Evolutionary conservation across 1,139 yeast species (phyloP).

Genomic region (Nakaseomyces nivariensis): DNA sequence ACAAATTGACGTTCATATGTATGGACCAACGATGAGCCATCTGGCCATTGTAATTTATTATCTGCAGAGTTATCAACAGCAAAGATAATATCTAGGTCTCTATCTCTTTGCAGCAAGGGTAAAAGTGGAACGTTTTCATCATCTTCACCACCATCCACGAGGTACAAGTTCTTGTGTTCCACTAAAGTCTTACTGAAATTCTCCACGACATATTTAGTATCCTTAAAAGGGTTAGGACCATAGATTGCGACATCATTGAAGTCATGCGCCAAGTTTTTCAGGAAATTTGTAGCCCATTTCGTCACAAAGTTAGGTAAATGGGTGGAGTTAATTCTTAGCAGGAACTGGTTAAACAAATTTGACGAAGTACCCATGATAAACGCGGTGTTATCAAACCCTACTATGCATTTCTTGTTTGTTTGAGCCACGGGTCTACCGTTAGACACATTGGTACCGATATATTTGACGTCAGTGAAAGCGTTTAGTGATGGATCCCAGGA

Average conservation of each 20-base stretch:
- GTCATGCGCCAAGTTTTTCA: slow-evolving; percentile 35
- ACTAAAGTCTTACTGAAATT: slow-evolving; percentile 28
- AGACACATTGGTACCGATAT: slow-evolving; percentile 53
- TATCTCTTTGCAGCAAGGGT: slow-evolving; percentile 59
- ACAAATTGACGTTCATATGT: slow-evolving; percentile 63
- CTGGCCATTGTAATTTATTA: slow-evolving; percentile 56
- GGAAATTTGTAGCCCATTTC: slow-evolving; percentile 35
- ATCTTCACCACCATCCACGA: slow-evolving; percentile 86
- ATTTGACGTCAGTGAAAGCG: slow-evolving; percentile 55
- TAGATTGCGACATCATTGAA: slow-evolving; percentile 59
- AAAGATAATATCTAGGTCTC: slow-evolving; percentile 67
- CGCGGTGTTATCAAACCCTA: slow-evolving; percentile 69
- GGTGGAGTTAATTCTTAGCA: slow-evolving; percentile 39
- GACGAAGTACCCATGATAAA: slow-evolving; percentile 69
- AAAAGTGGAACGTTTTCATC: slow-evolving; percentile 62
- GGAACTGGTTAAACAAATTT: slow-evolving; percentile 43
- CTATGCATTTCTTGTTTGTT: slow-evolving; percentile 35
- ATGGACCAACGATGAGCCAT: slow-evolving; percentile 55
- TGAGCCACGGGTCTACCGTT: slow-evolving; percentile 39
- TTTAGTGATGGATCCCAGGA: slow-evolving; percentile 73
- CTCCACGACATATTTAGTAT: slow-evolving; percentile 33
- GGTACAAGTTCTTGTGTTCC: slow-evolving; percentile 37
- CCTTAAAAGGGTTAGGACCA: slow-evolving; percentile 56
- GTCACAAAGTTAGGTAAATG: slow-evolving; percentile 41
- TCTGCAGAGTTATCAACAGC: slow-evolving; percentile 81